These are phyloP conservation scores for Coleophoma cylindrospora DNA, from an alignment of 2,329 filamentous ascomycete species.

Conservation along the genomic window DNA sequence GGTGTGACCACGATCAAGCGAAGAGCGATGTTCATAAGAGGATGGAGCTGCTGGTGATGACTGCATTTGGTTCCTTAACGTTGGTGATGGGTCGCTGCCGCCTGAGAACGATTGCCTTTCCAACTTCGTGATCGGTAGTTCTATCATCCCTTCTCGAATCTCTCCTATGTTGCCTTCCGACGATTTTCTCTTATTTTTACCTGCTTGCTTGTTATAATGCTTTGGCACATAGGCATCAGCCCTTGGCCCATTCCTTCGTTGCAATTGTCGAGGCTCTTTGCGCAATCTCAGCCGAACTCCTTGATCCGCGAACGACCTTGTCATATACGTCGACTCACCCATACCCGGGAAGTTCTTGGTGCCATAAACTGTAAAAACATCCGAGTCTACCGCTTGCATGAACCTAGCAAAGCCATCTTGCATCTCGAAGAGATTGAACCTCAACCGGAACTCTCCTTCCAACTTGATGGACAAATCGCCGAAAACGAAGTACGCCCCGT, in stretches of 20 bases:
- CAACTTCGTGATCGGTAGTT: slow-evolving; percentile 1
- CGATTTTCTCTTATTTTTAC: too few species aligned
- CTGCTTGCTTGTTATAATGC: slow-evolving; percentile 15
- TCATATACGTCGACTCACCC: slow-evolving; percentile 75
- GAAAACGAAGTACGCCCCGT: slow-evolving; percentile 88
- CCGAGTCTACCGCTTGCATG: slow-evolving; percentile 43
- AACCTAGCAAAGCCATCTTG: slow-evolving; percentile 29
- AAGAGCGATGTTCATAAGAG: too few species aligned
- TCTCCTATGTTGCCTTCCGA: too few species aligned
- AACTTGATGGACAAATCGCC: slow-evolving; percentile 77
- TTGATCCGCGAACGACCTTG: slow-evolving; percentile 79
- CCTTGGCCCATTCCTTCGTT: slow-evolving; percentile 24
- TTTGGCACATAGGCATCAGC: slow-evolving; percentile 26
- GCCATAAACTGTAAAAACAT: slow-evolving; percentile 61
- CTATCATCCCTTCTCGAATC: too few species aligned
- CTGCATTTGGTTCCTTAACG: too few species aligned
- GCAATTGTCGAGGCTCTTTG: slow-evolving; percentile 66
- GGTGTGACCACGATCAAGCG: too few species aligned
- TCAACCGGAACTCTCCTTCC: slow-evolving; percentile 66
- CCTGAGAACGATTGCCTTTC: background rate
- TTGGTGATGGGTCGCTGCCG: too few species aligned
- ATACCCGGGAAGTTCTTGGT: slow-evolving; percentile 74
- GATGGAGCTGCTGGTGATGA: too few species aligned
- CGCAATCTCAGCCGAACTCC: slow-evolving; percentile 77
- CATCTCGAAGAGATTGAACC: slow-evolving; percentile 76